Percentiles rank a stretch among this genome's conserved stretches.
Evolutionary conservation across 805 yeast species (phyloP).

Genomic region (Maudiozyma turicensis): DNA sequence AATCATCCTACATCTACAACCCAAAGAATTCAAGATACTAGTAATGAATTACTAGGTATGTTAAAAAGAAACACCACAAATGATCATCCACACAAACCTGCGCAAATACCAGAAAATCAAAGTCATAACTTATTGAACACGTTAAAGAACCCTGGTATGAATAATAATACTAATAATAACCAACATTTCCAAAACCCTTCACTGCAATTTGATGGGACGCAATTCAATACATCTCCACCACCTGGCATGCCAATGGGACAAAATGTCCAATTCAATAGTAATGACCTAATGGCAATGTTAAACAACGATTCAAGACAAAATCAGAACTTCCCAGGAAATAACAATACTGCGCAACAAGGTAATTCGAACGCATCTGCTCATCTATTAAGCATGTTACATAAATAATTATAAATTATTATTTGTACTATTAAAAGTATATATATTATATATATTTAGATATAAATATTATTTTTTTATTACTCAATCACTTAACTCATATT

Average conservation of each 20-base stretch:
- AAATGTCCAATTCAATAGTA: slow-evolving; percentile 1
- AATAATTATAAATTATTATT: neutral
- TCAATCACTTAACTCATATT: slow-evolving; percentile 39
- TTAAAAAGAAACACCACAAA: slow-evolving; percentile 6
- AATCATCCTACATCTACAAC: neutral
- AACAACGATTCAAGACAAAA: slow-evolving; percentile 1
- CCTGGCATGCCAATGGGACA: neutral
- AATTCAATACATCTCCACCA: neutral
- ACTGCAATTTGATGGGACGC: neutral
- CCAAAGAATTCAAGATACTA: neutral
- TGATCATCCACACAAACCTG: neutral
- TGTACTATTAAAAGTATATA: neutral
- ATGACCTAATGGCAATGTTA: slow-evolving; percentile 5
- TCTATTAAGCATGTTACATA: neutral
- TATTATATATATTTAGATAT: neutral
- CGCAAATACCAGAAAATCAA: neutral
- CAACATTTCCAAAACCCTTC: neutral
- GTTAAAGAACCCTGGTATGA: slow-evolving; percentile 3
- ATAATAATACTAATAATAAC: neutral
- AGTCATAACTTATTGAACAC: slow-evolving; percentile 5
- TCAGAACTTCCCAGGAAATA: neutral
- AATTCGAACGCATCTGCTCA: neutral
- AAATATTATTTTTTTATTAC: neutral
- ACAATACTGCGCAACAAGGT: too few relatives aligned
- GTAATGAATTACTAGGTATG: slow-evolving; percentile 8